phyloP scores from a whole-genome alignment of 78 protist species.

The Diacronema lutheri region DNA sequence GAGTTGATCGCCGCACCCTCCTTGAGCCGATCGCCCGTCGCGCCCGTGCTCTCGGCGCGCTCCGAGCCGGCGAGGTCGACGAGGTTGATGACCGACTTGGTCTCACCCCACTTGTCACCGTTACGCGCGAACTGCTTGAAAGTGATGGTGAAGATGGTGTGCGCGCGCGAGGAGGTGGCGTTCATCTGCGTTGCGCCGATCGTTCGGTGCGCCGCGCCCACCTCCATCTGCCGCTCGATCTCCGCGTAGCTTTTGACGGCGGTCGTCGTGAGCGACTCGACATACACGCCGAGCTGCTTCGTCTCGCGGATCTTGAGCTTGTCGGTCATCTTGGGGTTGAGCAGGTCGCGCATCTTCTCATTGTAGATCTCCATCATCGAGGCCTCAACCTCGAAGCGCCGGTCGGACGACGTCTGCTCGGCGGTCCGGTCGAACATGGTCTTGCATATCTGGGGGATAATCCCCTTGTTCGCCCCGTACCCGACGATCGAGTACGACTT shows the following conservation, averaged over 20 bases:
- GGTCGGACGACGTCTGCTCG: too few relatives aligned
- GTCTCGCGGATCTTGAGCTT: conserved; percentile 58
- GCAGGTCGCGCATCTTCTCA: conserved; percentile 43
- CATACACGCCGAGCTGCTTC: conserved; percentile 76
- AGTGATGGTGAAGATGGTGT: conserved; percentile 49
- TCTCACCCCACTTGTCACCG: background rate
- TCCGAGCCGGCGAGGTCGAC: conserved; percentile 43
- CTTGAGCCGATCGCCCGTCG: conserved; percentile 47
- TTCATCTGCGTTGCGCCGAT: conserved; percentile 68
- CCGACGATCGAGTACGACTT: conserved; percentile 38
- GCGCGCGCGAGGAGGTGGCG: conserved; percentile 43
- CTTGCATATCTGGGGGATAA: conserved; percentile 44
- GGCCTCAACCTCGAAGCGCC: background rate
- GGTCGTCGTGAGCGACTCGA: conserved; percentile 63
- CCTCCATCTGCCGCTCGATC: conserved; percentile 33
- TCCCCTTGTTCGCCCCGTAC: conserved; percentile 44
- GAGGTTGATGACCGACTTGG: conserved; percentile 36
- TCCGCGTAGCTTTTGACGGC: conserved; percentile 15
- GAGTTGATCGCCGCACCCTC: conserved; percentile 28
- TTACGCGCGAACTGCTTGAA: background rate
- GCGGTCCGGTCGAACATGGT: conserved; percentile 14
- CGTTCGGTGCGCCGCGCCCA: conserved; percentile 44
- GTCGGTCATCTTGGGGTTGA: background rate
- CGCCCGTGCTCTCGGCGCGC: conserved; percentile 65
- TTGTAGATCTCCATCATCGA: conserved; percentile 63